Base-by-base conservation (phyloP, 2,329 filamentous ascomycete genomes). In the Aphanocladium album region DNA sequence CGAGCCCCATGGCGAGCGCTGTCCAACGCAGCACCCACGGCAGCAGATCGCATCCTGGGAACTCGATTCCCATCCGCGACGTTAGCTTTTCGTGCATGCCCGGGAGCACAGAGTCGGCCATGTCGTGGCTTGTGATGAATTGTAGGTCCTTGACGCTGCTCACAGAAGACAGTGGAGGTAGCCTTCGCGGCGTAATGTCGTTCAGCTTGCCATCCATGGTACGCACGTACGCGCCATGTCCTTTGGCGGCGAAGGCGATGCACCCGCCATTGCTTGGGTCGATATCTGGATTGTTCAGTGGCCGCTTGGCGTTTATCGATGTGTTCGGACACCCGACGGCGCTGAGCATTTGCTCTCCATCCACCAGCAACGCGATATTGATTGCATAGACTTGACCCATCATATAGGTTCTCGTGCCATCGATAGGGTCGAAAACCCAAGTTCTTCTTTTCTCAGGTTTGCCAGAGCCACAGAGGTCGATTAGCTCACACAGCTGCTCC, bases 361-460 rank as follows among this genome's bases (percentile, higher is more conserved):
- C 79, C 35, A 79, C 72, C 3, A 86, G 68, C 3, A 86, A 74
- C 2, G 76, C 81, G 19, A 83, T 74, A 61, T 85, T 85, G 69
- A 85, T 80, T 60, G 81, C 83, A 64, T 85, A 86, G 51, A 83
- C 77, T 65, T 83, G 73, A 6, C 80, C 78, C 12, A 73, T 71
- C 9, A 86, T 73, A 58, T 83, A 86, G 0, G 81, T 83, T 71
- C 81, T 79, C 2, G 83, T 86, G 8, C 83, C 83, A 64, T 86
- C 83, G 33, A 86, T 85, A 0, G 83, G 83, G 65, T 86, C 83
- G 65, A 86, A 84, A 0, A 86, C 76, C 83, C 83, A 86, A 9
- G 79, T 77, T 16, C 82, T 69, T 2, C 60, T 58, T 3, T 67
- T 64, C 7, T 67, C 71, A 5, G 75, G 78, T 17, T 68, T 69